A percentile compares a stretch with the other conserved stretches of the same genome.
These are phyloP conservation scores for Leccinum sublutescens DNA, from an alignment of 768 basidiomycete genomes.

Conservation along the genomic window DNA sequence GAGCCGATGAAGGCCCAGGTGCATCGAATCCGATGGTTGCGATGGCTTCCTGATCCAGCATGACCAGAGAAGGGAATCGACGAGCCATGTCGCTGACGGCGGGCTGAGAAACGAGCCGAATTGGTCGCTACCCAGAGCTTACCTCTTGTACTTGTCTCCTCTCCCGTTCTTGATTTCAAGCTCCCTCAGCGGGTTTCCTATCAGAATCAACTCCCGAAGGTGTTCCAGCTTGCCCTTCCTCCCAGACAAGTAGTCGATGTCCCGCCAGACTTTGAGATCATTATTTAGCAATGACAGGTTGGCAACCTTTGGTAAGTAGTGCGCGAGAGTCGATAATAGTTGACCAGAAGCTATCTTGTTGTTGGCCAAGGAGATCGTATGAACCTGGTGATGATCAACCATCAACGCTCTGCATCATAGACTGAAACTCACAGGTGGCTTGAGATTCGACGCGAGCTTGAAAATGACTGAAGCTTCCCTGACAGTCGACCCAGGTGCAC, in stretches of 20 bases:
- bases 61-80: slow-evolving; percentile 77
- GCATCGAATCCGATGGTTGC: slow-evolving; percentile 76
- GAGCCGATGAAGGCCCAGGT: slow-evolving; percentile 50
- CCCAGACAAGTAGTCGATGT: slow-evolving; percentile 63
- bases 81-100: slow-evolving; percentile 68
- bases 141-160: slow-evolving; percentile 71
- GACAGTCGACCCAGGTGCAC: slow-evolving; percentile 55
- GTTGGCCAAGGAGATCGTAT: slow-evolving; percentile 83
- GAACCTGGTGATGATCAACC: slow-evolving; percentile 42
- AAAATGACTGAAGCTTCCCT: slow-evolving; percentile 83
- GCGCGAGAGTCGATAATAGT: slow-evolving; percentile 58
- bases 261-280: slow-evolving; percentile 63
- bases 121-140: slow-evolving; percentile 19
- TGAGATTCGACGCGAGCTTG: slow-evolving; percentile 78
- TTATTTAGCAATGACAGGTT: slow-evolving; percentile 84
- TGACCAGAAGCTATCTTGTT: slow-evolving; percentile 64
- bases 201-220: slow-evolving; percentile 69
- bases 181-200: slow-evolving; percentile 74
- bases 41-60: slow-evolving; percentile 82
- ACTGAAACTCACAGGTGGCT: slow-evolving; percentile 56
- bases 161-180: slow-evolving; percentile 54
- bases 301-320: slow-evolving; percentile 75
- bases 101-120: slow-evolving; percentile 1
- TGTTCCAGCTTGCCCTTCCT: slow-evolving; percentile 56
- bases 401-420: neutral